Evolutionary conservation across 1,139 yeast species (phyloP).

Genomic region (Kodamaea suecica): DNA sequence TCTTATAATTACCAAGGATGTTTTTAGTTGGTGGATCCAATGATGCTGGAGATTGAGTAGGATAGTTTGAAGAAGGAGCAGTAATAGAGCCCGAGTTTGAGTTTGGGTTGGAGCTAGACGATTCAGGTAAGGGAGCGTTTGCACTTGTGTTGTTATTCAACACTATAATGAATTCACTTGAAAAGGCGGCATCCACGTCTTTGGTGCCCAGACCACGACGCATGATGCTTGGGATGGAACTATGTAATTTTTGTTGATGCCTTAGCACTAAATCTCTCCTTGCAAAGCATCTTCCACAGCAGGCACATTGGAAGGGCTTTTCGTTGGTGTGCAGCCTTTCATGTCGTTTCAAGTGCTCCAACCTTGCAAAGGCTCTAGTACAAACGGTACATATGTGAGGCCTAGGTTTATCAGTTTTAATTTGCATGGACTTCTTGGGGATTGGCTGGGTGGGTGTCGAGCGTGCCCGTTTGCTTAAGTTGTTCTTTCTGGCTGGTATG

Average conservation of each 20-base stretch:
- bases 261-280: slow-evolving; percentile 47
- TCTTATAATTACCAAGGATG: slow-evolving; percentile 1
- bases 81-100: too few relatives aligned
- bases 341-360: slow-evolving; percentile 33
- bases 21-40: neutral
- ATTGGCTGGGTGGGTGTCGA: slow-evolving; percentile 54
- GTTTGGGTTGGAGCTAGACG: too few relatives aligned
- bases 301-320: slow-evolving; percentile 45
- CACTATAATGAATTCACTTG: slow-evolving; percentile 42
- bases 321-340: slow-evolving; percentile 35
- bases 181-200: slow-evolving; percentile 13
- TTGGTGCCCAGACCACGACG: slow-evolving; percentile 17
- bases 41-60: neutral
- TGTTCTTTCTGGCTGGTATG: neutral
- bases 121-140: slow-evolving; percentile 40
- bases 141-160: slow-evolving; percentile 43
- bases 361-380: slow-evolving; percentile 32
- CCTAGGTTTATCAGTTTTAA: slow-evolving; percentile 62
- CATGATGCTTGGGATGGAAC: slow-evolving; percentile 19
- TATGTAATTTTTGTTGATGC: slow-evolving; percentile 43
- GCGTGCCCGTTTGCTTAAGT: neutral
- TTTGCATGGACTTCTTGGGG: slow-evolving; percentile 79
- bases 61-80: too few relatives aligned
- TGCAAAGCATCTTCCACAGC: slow-evolving; percentile 50
- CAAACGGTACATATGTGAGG: slow-evolving; percentile 31